Evolutionary conservation across 2,329 filamentous ascomycete species (phyloP).

Genomic region (Alternaria tenuissima): DNA sequence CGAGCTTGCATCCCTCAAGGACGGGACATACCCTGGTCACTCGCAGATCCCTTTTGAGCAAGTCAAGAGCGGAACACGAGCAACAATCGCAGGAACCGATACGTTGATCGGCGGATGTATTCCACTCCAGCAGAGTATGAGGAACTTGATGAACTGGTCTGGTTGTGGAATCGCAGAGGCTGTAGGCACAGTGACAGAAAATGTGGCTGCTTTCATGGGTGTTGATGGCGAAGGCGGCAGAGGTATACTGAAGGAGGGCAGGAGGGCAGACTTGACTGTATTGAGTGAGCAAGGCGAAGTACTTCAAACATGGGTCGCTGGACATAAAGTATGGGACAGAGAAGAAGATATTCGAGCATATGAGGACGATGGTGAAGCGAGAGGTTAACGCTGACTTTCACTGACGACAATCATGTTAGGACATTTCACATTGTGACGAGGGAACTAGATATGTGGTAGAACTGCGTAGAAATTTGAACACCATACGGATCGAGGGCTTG

Average conservation of each 20-base stretch:
- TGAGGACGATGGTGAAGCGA: conserved; percentile 43
- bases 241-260: conserved; percentile 53
- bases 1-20: conserved; percentile 61
- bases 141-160: conserved; percentile 58
- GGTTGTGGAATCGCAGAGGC: conserved; percentile 59
- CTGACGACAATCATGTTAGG: background rate
- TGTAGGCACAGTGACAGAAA: conserved; percentile 60
- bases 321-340: conserved; percentile 57
- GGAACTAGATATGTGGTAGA: background rate
- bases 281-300: conserved; percentile 57
- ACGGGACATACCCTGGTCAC: conserved; percentile 62
- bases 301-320: conserved; percentile 62
- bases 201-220: conserved; percentile 60
- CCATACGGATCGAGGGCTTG: background rate
- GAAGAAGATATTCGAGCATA: conserved; percentile 37
- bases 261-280: conserved; percentile 60
- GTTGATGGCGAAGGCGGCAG: conserved; percentile 54
- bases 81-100: conserved; percentile 61
- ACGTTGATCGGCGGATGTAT: conserved; percentile 64
- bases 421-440: background rate
- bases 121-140: conserved; percentile 59
- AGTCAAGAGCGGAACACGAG: conserved; percentile 58
- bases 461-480: background rate
- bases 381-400: conserved; percentile 16
- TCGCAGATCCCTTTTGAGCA: conserved; percentile 61